Base-by-base conservation (phyloP, 306 rosid species). In the Hippophae gyantsensis region DNA sequence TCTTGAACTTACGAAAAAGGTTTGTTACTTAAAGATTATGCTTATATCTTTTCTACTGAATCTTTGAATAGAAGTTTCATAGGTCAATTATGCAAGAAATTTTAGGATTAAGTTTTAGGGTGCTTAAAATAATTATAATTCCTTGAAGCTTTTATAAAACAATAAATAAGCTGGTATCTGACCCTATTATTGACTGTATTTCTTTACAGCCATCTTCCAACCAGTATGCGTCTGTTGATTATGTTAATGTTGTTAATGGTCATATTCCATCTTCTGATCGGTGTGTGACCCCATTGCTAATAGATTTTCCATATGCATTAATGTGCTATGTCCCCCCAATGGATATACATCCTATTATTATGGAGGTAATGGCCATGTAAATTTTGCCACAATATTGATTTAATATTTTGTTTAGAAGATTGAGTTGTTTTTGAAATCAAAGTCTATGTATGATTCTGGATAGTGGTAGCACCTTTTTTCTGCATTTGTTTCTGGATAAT, bases 1-100 rank as follows among this genome's bases (percentile, higher is more conserved):
- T 70, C 86, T 95, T 0, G 96, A 92, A 65, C 93, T 87, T 0
- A 74, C 79, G 8, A 93, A 88, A 82, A 86, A 85, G 96, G 96
- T 87, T 43, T 3, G 8, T 13, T 5, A 0, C 32, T 41, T 38
- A 12, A 49, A 49, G 53, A 10, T 49, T n/a, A 11, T 48, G 14
- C 14, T 6, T 49, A 27, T 27, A 27, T 27, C 38, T 27, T 1
- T 27, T 27, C 38, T 27, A 27, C 38, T 27, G 38, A 3, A 0
- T 3, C 2, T 27, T 1, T 27, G 38, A 27, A 27, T 27, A 27
- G 38, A 27, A 27, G 38, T 27, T 2, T 27, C 38, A 27, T 27
- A 27, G 38, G 38, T 27, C 38, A 27, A 2, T 27, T 27, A 27
- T 27, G 4, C 38, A 27, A 27, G 38, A 27, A 27, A 0, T 27